Percentiles rank a stretch among this genome's conserved stretches.
Evolutionary conservation across 768 basidiomycete species (phyloP).

Genomic region (Lactarius akahatsu): DNA sequence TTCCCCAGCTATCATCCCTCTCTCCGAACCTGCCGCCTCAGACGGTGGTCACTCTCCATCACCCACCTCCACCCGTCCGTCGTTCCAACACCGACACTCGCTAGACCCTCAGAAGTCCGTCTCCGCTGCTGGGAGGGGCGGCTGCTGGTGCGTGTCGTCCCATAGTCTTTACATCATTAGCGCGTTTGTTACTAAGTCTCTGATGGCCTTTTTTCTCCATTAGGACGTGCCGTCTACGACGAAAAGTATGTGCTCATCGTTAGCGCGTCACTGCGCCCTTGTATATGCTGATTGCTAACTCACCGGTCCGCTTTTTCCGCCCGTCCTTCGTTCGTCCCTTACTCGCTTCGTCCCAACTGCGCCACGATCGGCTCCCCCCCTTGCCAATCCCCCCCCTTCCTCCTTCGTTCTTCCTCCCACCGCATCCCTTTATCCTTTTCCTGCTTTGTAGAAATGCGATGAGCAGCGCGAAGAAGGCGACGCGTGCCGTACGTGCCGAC

Average conservation of each 20-base stretch:
- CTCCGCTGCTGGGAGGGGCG: conserved; percentile 28
- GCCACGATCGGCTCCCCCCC: conserved; percentile 65
- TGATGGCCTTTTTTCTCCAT: background rate
- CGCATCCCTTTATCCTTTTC: conserved; percentile 7
- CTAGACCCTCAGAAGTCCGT: conserved; percentile 25
- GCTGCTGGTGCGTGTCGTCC: conserved; percentile 27
- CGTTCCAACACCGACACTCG: conserved; percentile 22
- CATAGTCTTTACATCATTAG: background rate
- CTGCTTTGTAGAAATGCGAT: conserved; percentile 73
- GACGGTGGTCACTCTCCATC: conserved; percentile 25
- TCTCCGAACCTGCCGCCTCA: conserved; percentile 15
- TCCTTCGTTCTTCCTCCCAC: conserved; percentile 5
- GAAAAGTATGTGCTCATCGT: conserved; percentile 58
- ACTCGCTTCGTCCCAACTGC: conserved; percentile 56
- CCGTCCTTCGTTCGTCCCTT: conserved; percentile 12
- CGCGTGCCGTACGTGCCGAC: conserved; percentile 78
- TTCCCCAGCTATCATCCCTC: conserved; percentile 25
- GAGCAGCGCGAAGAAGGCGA: conserved; percentile 72
- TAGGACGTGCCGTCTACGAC: conserved; percentile 81
- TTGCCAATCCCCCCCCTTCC: conserved; percentile 11
- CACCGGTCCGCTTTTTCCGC: conserved; percentile 25
- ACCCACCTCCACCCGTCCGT: conserved; percentile 16
- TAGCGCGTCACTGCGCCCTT: conserved; percentile 12
- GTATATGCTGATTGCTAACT: conserved; percentile 24
- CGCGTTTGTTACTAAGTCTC: conserved; percentile 3